Evolutionary conservation across 2,329 filamentous ascomycete species (phyloP).

Genomic region (Aurifilum marmelostoma): DNA sequence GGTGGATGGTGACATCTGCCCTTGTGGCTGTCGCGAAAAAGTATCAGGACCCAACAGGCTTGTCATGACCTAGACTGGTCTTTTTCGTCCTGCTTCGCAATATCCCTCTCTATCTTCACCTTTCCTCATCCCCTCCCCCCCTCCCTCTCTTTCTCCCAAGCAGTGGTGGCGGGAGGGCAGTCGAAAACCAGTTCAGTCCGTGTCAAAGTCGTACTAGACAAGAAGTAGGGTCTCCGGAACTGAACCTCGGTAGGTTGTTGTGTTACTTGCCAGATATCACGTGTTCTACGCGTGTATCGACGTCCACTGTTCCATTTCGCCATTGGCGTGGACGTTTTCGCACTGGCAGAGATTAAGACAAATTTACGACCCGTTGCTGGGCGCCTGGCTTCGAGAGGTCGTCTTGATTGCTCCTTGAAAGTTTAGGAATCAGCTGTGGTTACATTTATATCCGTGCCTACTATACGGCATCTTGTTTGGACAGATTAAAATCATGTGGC

Average conservation of each 20-base stretch:
- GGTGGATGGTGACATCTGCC: background rate
- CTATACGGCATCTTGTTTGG: background rate
- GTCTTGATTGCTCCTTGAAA: constrained; percentile 37
- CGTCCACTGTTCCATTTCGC: constrained; percentile 32
- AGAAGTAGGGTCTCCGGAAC: background rate
- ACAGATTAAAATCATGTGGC: background rate
- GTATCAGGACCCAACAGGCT: background rate
- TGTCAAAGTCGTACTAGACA: background rate
- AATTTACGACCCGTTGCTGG: constrained; percentile 38
- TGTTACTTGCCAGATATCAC: constrained; percentile 31
- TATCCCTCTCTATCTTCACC: background rate
- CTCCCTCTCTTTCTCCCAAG: background rate
- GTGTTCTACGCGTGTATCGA: constrained; percentile 31
- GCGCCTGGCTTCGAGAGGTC: constrained; percentile 38
- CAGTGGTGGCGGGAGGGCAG: background rate
- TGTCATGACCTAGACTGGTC: too few species aligned
- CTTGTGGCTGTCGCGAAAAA: background rate
- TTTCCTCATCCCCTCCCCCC: background rate
- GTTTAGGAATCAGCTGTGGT: constrained; percentile 40
- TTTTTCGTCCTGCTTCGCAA: too few species aligned
- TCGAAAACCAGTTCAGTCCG: background rate
- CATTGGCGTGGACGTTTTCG: constrained; percentile 34
- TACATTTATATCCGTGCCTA: constrained; percentile 30
- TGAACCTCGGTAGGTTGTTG: background rate
- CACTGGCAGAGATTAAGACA: constrained; percentile 35